Evolutionary conservation across 73 alveolate genomes (phyloP).

Genomic region (Halteria grandinella): DNA sequence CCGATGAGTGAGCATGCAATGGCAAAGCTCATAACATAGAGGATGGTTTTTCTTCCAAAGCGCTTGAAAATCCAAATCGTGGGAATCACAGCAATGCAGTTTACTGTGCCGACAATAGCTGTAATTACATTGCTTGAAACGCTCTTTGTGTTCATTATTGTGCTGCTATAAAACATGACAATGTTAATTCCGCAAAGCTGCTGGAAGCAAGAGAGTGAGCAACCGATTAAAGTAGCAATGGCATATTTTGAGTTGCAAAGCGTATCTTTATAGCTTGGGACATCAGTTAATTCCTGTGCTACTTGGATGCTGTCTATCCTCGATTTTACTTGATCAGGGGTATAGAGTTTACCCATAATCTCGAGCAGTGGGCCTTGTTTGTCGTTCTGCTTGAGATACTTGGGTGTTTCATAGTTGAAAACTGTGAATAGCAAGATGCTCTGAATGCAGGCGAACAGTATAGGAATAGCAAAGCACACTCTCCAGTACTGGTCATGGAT

Average conservation of each 20-base stretch:
- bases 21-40: slow-evolving; percentile 6
- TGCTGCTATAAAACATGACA: slow-evolving; percentile 64
- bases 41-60: slow-evolving; percentile 30
- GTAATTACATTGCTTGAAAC: background rate
- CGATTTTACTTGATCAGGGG: background rate
- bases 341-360: slow-evolving; percentile 34
- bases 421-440: slow-evolving; percentile 18
- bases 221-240: slow-evolving; percentile 58
- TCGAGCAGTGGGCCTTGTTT: background rate
- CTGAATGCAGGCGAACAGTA: slow-evolving; percentile 38
- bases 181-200: slow-evolving; percentile 67
- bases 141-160: slow-evolving; percentile 28
- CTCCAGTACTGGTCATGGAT: slow-evolving; percentile 59
- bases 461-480: slow-evolving; percentile 65
- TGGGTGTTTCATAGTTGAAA: slow-evolving; percentile 68
- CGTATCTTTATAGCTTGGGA: no score
- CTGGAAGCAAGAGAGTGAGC: slow-evolving; percentile 53
- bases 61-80: background rate
- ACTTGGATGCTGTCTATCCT: background rate
- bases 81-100: background rate
- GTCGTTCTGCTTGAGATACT: slow-evolving; percentile 22
- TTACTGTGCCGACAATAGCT: background rate
- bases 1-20: slow-evolving; percentile 15
- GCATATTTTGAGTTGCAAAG: slow-evolving; percentile 47
- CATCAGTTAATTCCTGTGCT: background rate